These are phyloP conservation scores for Vaccinium corymbosum DNA, from an alignment of 148 eudicot species.

Conservation along the genomic window DNA sequence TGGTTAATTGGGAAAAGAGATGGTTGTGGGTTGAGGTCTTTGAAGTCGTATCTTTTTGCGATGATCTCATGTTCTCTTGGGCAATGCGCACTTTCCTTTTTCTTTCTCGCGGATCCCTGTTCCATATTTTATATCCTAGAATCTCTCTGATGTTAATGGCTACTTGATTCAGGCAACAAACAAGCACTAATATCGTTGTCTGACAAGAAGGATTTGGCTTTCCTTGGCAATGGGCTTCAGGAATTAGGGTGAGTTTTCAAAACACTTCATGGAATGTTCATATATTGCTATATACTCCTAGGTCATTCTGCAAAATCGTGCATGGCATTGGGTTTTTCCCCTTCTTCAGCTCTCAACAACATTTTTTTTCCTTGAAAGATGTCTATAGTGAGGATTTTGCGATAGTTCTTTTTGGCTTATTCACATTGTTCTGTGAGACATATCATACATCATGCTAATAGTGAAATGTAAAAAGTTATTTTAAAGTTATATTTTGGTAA, in stretches of 20 bases:
- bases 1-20: background rate
- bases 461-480: background rate
- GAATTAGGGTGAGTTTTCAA: constrained; percentile 66
- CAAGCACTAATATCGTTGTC: constrained; percentile 85
- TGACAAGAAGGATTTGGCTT: constrained; percentile 65
- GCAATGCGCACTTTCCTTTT: background rate
- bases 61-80: background rate
- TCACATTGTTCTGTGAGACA: background rate
- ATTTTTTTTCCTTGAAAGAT: background rate
- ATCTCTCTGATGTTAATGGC: background rate
- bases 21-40: background rate
- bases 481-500: background rate
- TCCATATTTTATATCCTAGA: background rate
- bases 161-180: constrained; percentile 39
- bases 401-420: background rate
- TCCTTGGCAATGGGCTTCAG: constrained; percentile 73
- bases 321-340: background rate
- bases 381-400: background rate
- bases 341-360: background rate
- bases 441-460: no score
- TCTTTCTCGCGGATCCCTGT: background rate
- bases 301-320: background rate
- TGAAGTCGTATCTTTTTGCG: background rate
- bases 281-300: background rate
- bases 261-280: background rate